Evolutionary conservation across 2,329 filamentous ascomycete species (phyloP).

Genomic region (Aspergillus arachidicola): DNA sequence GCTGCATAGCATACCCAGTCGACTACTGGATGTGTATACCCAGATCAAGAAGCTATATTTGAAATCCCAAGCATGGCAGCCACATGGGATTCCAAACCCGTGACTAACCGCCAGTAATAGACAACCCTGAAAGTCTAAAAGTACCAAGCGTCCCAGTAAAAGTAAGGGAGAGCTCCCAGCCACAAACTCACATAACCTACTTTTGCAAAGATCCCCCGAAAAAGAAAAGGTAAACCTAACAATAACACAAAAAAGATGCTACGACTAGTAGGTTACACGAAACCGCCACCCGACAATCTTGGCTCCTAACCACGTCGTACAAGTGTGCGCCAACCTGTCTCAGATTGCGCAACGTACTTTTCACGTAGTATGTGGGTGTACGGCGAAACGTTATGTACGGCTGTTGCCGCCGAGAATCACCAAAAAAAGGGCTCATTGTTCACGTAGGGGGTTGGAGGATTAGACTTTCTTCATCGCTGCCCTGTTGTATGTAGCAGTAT

Average conservation of each 20-base stretch:
- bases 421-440: not conserved
- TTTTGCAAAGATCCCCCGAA: no score
- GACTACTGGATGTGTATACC: no score
- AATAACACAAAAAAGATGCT: not conserved
- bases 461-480: not conserved
- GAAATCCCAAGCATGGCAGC: not conserved
- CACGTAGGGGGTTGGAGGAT: not conserved
- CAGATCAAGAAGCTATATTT: not conserved
- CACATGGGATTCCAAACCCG: not conserved
- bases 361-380: not conserved
- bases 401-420: no score
- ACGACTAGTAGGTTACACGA: not conserved
- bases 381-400: no score
- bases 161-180: not conserved
- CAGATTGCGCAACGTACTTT: not conserved
- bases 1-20: no score
- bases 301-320: not conserved
- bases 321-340: not conserved
- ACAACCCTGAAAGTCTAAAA: not conserved
- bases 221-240: not conserved
- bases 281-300: not conserved
- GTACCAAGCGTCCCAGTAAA: not conserved
- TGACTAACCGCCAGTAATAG: not conserved
- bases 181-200: not conserved
- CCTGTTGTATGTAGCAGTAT: not conserved